Evolutionary conservation across 371 early-diverging fungal species (phyloP), one percentile per base, ranked within the genome.

Genomic region (Haplosporangium sp.): DNA sequence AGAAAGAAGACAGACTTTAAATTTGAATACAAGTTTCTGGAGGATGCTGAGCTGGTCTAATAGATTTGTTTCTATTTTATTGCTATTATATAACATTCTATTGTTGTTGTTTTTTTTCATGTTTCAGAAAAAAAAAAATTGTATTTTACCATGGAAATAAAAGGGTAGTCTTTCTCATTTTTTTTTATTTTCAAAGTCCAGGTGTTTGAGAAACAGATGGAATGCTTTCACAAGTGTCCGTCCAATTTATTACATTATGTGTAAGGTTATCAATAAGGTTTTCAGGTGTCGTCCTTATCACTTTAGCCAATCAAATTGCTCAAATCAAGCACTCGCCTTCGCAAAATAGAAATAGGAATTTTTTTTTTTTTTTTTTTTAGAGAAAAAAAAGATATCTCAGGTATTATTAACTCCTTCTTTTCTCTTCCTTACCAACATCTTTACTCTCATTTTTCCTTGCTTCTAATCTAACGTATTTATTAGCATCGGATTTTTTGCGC

Each of bases 1-100:
- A 90, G 97, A 67, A 99, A 97, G 84, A 99, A 98, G 89, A 89
- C 90, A 27, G 97, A 98, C 65, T 99, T 99, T 69, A 88, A 95
- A 62, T 96, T 96, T 75, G 96, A 95, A 79, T 96, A 96, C 86
- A 89, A 91, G 77, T 95, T 86, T 71, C 84, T 96, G 74, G 96
- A 96, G 72, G 96, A 95, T 67, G 90, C 91, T 10, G 89, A 88
- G 53, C 85, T 88, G 27, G 82, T 86, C 42, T 88, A 72, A 82
- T 20, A 34, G 55, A 55, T 19, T 13, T 47, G 47, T 47, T 11
- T 8, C 44, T 42, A 42, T 42, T 42, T 42, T 42, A 5, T 8
- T 42, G 44, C 11, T 42, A 8, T 11, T 42, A 11, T 42, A 42
- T 48, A 17, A 9, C 3, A 48, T 17, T 48, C 1, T 48, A 48